Base-by-base conservation (phyloP, 2,329 filamentous ascomycete genomes). In the Fusarium pilosicola region DNA sequence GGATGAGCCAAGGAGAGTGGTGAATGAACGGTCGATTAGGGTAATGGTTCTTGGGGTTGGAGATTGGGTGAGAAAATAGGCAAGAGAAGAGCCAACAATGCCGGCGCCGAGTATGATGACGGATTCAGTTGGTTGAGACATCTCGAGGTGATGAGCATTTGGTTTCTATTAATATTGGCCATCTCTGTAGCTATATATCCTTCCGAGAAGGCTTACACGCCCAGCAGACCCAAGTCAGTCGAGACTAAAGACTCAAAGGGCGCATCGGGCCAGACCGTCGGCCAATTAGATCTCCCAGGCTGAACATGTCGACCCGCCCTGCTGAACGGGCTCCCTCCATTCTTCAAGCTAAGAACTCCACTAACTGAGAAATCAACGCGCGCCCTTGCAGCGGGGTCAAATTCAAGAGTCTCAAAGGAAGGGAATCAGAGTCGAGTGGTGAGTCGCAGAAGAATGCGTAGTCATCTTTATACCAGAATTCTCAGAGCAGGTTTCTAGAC, bases 1-100 rank as follows among this genome's bases (percentile, higher is more conserved):
- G 1, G 73, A 78, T 11, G 76, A 78, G 1, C 76, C 76, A 1
- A 75, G 62, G 1, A 76, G 45, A 0, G 36, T 24, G 0, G 17
- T 48, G 20, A 76, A 62, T 5, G 71, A 78, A 6, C 76, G 71
- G 7, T 78, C 76, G 2, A 78, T 39, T 2, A 78, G 26, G 3
- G 63, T 77, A 45, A 78, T 71, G 4, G 51, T 60, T 36, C 74
- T 49, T 10, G 30, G n/a, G 3, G 6, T 56, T 11, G 66, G 26
- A 0, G 67, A 70, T 13, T 60, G 51, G 7, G 65, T 56, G 3
- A 78, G 26, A 22, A 70, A 75, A 18, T 67, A 68, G 0, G 76
- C 65, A 0, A 78, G 22, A 0, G 74, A 24, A 2, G 76, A 78
- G 2, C 76, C 76, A 0, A 76, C 69, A 0, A 78, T 78, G 2